A percentile compares a stretch with the other conserved stretches of the same genome.
These are phyloP conservation scores for Sphaceloma murrayae DNA, from an alignment of 2,329 filamentous ascomycete genomes.

Conservation along the genomic window DNA sequence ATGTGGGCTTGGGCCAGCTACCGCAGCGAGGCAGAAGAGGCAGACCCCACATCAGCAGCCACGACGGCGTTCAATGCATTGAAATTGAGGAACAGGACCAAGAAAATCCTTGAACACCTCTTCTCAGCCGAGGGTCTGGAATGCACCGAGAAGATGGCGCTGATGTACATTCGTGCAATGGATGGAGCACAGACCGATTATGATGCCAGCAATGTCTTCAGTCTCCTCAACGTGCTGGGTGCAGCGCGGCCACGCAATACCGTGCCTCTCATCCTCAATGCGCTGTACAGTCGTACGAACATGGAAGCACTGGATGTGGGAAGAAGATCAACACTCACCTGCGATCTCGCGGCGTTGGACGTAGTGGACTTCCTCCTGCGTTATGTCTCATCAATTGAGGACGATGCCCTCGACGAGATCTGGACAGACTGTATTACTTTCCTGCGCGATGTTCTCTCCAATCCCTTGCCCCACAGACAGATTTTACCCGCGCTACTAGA, in stretches of 20 bases:
- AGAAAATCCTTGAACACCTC: slow-evolving; percentile 81
- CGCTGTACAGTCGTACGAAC: slow-evolving; percentile 90
- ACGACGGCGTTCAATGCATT: slow-evolving; percentile 90
- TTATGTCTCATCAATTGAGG: slow-evolving; percentile 81
- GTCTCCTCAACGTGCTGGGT: slow-evolving; percentile 80
- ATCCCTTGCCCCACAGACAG: slow-evolving; percentile 90
- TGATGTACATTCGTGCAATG: slow-evolving; percentile 60
- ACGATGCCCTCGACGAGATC: slow-evolving; percentile 96
- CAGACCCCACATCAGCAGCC: slow-evolving; percentile 54
- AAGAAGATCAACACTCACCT: slow-evolving; percentile 79
- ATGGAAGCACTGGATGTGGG: slow-evolving; percentile 66
- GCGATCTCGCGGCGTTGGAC: slow-evolving; percentile 72
- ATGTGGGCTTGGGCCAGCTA: slow-evolving; percentile 91
- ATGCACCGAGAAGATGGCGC: slow-evolving; percentile 82
- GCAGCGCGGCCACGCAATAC: slow-evolving; percentile 84
- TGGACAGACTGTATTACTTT: slow-evolving; percentile 93
- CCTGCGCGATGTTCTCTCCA: slow-evolving; percentile 76
- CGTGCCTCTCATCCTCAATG: slow-evolving; percentile 89
- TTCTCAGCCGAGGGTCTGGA: slow-evolving; percentile 88
- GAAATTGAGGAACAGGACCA: slow-evolving; percentile 79
- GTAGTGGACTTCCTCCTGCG: slow-evolving; percentile 82
- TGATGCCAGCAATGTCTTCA: slow-evolving; percentile 59
- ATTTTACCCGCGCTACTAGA: slow-evolving; percentile 77
- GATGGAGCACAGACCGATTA: slow-evolving; percentile 35
- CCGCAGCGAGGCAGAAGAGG: slow-evolving; percentile 45